Evolutionary conservation across 2,329 filamentous ascomycete genomes (phyloP).

Genomic region (Coleophoma cylindrospora): DNA sequence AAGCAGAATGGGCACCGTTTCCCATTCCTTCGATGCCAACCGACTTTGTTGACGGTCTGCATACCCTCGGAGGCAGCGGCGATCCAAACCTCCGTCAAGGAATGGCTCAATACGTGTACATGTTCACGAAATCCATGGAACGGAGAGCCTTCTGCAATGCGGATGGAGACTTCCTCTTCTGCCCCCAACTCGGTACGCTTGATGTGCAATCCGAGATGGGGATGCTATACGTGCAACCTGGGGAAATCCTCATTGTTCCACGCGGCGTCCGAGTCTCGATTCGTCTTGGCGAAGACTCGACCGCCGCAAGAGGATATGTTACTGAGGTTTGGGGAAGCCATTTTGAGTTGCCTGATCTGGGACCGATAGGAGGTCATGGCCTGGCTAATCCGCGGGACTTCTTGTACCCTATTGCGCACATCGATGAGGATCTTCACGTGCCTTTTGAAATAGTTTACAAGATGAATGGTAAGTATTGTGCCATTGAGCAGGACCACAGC

Average conservation of each 20-base stretch:
- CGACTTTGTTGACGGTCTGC: conserved; percentile 40
- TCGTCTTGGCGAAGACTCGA: conserved; percentile 47
- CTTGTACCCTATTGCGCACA: conserved; percentile 50
- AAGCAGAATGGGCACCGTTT: conserved; percentile 45
- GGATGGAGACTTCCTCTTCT: conserved; percentile 61
- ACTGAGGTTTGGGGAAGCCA: conserved; percentile 60
- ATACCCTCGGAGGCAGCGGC: conserved; percentile 41
- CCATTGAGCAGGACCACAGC: conserved; percentile 60
- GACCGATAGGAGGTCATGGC: conserved; percentile 58
- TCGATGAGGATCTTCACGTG: conserved; percentile 45
- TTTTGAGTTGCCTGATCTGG: conserved; percentile 59
- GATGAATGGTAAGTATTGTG: conserved; percentile 60
- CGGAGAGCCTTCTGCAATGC: conserved; percentile 41
- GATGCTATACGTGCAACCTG: conserved; percentile 51
- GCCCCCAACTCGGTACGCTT: conserved; percentile 54
- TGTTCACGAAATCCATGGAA: conserved; percentile 38
- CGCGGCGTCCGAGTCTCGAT: conserved; percentile 59
- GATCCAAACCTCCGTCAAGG: conserved; percentile 42
- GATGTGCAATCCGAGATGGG: conserved; percentile 58
- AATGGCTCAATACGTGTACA: conserved; percentile 41
- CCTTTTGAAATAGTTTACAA: conserved; percentile 53
- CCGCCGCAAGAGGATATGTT: conserved; percentile 51
- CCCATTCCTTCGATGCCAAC: conserved; percentile 27
- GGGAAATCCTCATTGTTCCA: conserved; percentile 60
- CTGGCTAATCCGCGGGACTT: conserved; percentile 62